These are phyloP conservation scores for Boletus sp. DNA, from an alignment of 1,284 basidiomycete species.

Conservation along the genomic window DNA sequence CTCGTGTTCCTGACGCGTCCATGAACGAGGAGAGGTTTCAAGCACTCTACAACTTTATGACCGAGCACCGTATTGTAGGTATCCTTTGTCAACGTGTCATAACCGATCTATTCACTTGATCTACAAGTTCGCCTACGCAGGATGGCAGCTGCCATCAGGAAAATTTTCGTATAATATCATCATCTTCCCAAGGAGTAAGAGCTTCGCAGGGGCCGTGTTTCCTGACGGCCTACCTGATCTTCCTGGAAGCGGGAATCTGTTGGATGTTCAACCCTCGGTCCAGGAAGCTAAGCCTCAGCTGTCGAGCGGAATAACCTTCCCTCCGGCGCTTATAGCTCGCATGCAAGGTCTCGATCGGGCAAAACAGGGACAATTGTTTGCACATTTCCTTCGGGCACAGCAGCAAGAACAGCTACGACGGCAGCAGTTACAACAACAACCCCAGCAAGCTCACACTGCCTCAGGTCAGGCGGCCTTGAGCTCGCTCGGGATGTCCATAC, in stretches of 20 bases:
- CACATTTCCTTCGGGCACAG: conserved; percentile 19
- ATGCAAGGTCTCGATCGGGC: conserved; percentile 28
- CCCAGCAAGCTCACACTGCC: conserved; percentile 19
- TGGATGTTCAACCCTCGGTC: conserved; percentile 4
- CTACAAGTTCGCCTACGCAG: conserved; percentile 52
- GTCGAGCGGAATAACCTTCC: conserved; percentile 1
- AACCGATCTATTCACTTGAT: conserved; percentile 10
- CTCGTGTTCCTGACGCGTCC: conserved; percentile 26
- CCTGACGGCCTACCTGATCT: conserved; percentile 56
- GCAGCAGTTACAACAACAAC: conserved; percentile 30
- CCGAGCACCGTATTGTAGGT: conserved; percentile 43
- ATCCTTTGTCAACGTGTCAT: conserved; percentile 1
- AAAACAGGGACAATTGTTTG: conserved; percentile 19
- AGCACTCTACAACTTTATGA: conserved; percentile 40
- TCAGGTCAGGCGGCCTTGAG: conserved; percentile 16
- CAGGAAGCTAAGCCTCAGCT: conserved; percentile 24
- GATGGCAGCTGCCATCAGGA: conserved; percentile 50
- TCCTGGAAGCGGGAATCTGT: conserved; percentile 26
- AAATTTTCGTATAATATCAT: conserved; percentile 45
- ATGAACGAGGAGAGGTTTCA: conserved; percentile 41
- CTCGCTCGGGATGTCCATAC: conserved; percentile 13
- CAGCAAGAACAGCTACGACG: conserved; percentile 30
- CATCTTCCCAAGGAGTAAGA: conserved; percentile 41
- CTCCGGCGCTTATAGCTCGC: conserved; percentile 17
- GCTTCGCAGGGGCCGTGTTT: conserved; percentile 52